Evolutionary conservation across 352 stramenopile species (phyloP), one percentile per base, ranked within the genome.

Genomic region (Globisporangium perplexum): DNA sequence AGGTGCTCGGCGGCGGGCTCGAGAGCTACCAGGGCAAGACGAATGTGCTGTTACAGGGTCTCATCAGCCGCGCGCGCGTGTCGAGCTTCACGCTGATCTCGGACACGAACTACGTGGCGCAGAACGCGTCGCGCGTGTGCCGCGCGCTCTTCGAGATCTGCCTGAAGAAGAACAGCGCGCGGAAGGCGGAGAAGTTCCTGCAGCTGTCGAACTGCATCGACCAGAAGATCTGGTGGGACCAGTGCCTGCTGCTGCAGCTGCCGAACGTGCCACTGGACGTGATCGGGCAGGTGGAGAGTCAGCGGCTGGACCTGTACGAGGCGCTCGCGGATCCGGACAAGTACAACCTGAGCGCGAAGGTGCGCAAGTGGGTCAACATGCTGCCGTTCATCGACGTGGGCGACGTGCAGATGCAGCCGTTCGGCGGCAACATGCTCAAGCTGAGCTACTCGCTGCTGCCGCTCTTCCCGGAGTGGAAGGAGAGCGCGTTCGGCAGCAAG

Each of bases 101-200:
- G 10, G 98, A 99, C 76, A 99, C 93, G 4, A 99, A 99, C 60
- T 99, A 99, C 74, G 96, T 99, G 7, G 96, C 95, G 18, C 96
- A 98, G 50, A 99, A 99, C 66, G 97, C 96, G 10, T 96, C 93
- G 35, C 86, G 98, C 47, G 96, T 99, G 28, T 94, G 96, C 15
- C 85, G 97, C 23, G 97, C 97, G 23, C 70, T 99, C 33, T 99
- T 99, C 75, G 98, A 99, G 72, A 99, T 99, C 53, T 98, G 79
- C 28, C 55, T 98, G 39, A 93, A 96, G 60, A 91, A 95, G 52
- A 82, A 95, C 48, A 96, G 80, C 61, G 82, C 81, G 23, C 67
- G 68, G 4, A 77, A 88, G n/a, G 88, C 89, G 0, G 71, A 97
- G 22, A 98, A 96, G 57, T 95, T 99, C 49, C 68, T 99, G 10